A percentile compares a stretch with the other conserved stretches of the same genome.
These are phyloP conservation scores for Corylus avellana DNA, from an alignment of 306 rosid genomes.

Conservation along the genomic window DNA sequence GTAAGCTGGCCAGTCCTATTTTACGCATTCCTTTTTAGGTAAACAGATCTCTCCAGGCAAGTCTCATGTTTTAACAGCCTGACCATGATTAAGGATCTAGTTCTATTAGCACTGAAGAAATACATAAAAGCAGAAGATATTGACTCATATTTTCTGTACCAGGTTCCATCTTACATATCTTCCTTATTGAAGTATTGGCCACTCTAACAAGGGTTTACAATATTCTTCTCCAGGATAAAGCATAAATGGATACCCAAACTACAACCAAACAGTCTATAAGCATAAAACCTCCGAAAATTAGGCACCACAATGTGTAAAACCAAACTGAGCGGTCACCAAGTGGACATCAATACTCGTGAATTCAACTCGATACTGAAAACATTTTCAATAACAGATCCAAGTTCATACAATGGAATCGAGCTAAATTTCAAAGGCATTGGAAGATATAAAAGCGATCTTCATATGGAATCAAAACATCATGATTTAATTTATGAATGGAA, in stretches of 20 bases:
- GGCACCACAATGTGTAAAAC: conserved; percentile 19
- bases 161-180: not conserved
- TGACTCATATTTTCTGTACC: not conserved
- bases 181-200: not conserved
- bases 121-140: not conserved
- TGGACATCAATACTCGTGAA: conserved; percentile 17
- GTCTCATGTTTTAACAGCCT: conserved; percentile 1
- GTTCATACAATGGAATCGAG: not conserved
- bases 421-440: conserved; percentile 11
- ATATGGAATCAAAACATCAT: conserved; percentile 5
- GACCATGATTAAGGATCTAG: not conserved
- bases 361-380: conserved; percentile 15
- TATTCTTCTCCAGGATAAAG: not conserved
- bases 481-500: not conserved
- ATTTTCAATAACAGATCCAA: not conserved
- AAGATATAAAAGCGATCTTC: conserved; percentile 2
- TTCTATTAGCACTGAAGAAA: not conserved
- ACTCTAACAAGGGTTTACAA: not conserved
- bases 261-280: not conserved
- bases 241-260: conserved; percentile 1
- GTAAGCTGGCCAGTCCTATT: not conserved
- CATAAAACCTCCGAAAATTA: not conserved
- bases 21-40: not conserved
- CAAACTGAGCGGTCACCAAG: conserved; percentile 26
- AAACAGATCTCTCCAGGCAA: not conserved